Evolutionary conservation across 192 early-diverging fungal species (phyloP), one percentile per base, ranked within the genome.

Genomic region (Backusella tarrabulga): DNA sequence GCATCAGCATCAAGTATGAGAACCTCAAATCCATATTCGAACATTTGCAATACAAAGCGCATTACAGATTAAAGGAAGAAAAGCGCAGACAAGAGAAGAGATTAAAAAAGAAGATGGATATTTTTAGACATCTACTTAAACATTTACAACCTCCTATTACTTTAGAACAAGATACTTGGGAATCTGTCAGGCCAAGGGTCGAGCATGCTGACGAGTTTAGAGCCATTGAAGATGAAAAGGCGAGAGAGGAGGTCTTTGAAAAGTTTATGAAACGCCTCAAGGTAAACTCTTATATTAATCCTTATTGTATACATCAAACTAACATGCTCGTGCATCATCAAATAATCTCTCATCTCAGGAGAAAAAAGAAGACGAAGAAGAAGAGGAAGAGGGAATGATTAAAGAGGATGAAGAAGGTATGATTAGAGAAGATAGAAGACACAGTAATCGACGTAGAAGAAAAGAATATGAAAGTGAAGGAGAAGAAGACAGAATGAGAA

Each of bases 121-220:
- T 89, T 17, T 91, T 97, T 72, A 92, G 89, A 73, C 90, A 87
- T 63, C 83, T 88, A 29, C 83, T 98, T 36, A 94, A 93, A 73
- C 80, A 88, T 21, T 80, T 82, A 5, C 26, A 63, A 46, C 93
- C 93, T 3, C 73, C 85, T 0, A 79, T 98, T 40, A 84, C 80
- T 0, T 78, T 87, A 0, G 87, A 90, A 6, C 23, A 63, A 14
- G 80, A 87, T 1, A 87, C 73, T 0, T 98, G 96, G 96, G 92
- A 94, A 26, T 76, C 82, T 38, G 92, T 91, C 50, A 52, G 77
- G 34, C 75, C 85, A 34, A 32, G 75, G 14, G 67, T 93, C 1
- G 85, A 83, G 42, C 79, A 84, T 32, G 83, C 84, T 6, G 80
- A 86, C 3, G 95, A 95, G 75, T 96, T 87, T 76, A 79, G 80